Evolutionary conservation across 1,284 basidiomycete genomes (phyloP).

Genomic region (Lentinus polychrous): DNA sequence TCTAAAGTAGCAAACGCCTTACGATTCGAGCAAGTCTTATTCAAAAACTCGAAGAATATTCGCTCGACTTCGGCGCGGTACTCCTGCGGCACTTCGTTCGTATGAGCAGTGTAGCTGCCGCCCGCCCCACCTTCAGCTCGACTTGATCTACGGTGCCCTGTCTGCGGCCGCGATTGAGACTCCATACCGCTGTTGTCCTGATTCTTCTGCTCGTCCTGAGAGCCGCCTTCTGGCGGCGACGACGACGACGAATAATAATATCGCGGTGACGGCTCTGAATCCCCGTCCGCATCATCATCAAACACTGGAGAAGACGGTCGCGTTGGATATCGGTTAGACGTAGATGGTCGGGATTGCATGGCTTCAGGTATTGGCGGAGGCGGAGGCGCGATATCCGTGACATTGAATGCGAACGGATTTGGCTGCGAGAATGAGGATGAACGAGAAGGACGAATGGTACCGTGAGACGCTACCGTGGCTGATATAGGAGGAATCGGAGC

Average conservation of each 20-base stretch:
- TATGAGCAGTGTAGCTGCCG: slow-evolving; percentile 23
- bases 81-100: slow-evolving; percentile 74
- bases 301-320: slow-evolving; percentile 25
- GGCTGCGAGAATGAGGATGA: slow-evolving; percentile 53
- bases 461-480: slow-evolving; percentile 14
- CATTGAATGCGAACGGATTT: slow-evolving; percentile 39
- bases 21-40: slow-evolving; percentile 87
- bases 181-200: slow-evolving; percentile 9
- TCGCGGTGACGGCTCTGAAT: slow-evolving; percentile 11
- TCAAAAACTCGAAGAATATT: slow-evolving; percentile 89
- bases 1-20: slow-evolving; percentile 25
- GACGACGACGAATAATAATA: slow-evolving; percentile 13
- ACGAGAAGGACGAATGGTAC: slow-evolving; percentile 43
- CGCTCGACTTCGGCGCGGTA: slow-evolving; percentile 80
- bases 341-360: slow-evolving; percentile 24
- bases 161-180: slow-evolving; percentile 16
- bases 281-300: slow-evolving; percentile 36
- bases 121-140: slow-evolving; percentile 24
- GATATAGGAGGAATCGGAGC: slow-evolving; percentile 24
- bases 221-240: slow-evolving; percentile 8
- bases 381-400: slow-evolving; percentile 24
- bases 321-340: slow-evolving; percentile 20
- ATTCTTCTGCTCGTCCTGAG: slow-evolving; percentile 1
- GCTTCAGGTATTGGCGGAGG: slow-evolving; percentile 14
- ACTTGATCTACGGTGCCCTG: slow-evolving; percentile 21